Conservation (phyloP, 2,329 filamentous ascomycete genomes). For the Ilyonectria robusta region DNA sequence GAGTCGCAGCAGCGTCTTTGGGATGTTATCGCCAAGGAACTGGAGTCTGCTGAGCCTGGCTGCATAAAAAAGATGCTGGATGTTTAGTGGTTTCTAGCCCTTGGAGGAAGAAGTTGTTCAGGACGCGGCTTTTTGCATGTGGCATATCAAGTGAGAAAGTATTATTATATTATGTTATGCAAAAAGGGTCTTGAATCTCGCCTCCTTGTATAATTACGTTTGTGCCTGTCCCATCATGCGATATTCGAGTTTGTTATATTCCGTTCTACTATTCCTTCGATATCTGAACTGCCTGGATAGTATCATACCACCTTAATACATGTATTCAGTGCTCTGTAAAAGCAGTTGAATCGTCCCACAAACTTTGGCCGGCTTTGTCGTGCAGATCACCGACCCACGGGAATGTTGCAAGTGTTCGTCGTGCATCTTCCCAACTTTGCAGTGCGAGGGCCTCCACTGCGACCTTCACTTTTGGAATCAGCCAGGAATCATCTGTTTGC, state of each 20-base stretch:
- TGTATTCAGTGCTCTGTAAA: too few relatives aligned
- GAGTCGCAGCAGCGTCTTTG: slow-evolving; percentile 46
- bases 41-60: slow-evolving; percentile 49
- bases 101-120: too few relatives aligned
- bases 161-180: too few relatives aligned
- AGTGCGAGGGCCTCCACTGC: background rate
- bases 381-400: slow-evolving; percentile 25
- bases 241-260: background rate
- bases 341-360: background rate
- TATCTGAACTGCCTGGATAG: too few relatives aligned
- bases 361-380: background rate
- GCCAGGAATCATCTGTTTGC: slow-evolving; percentile 17
- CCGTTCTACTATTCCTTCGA: too few relatives aligned
- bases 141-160: too few relatives aligned
- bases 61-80: slow-evolving; percentile 36
- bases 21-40: slow-evolving; percentile 45
- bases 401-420: slow-evolving; percentile 5
- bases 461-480: slow-evolving; percentile 10
- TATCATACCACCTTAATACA: too few relatives aligned
- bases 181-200: too few relatives aligned
- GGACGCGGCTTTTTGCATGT: too few relatives aligned
- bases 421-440: slow-evolving; percentile 22
- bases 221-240: background rate
- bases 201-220: too few relatives aligned
- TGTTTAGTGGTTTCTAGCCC: too few relatives aligned